These are phyloP conservation scores for Ehretia macrophylla DNA, from an alignment of 257 asterid genomes.

Conservation along the genomic window DNA sequence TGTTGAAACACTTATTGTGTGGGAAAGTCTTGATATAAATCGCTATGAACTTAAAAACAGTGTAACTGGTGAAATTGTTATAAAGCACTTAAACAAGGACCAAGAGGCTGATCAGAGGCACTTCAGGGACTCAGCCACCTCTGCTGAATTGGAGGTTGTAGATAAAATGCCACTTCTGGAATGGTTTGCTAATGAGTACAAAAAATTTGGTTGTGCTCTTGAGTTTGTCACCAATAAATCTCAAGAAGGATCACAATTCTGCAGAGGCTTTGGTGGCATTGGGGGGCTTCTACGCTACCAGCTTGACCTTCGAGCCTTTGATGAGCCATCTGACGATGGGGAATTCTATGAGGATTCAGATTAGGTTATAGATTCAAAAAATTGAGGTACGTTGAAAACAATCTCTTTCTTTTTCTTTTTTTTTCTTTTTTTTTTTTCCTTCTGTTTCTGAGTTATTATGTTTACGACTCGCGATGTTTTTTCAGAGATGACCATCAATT, in stretches of 20 bases:
- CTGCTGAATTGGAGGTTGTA: slow-evolving; percentile 37
- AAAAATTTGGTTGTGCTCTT: slow-evolving; percentile 34
- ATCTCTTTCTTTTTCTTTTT: background rate
- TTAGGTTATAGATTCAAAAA: slow-evolving; percentile 7
- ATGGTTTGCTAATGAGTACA: slow-evolving; percentile 48
- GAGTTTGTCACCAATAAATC: slow-evolving; percentile 47
- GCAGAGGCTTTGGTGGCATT: slow-evolving; percentile 51
- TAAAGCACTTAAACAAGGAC: slow-evolving; percentile 38
- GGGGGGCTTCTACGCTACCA: slow-evolving; percentile 50
- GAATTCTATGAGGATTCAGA: slow-evolving; percentile 34
- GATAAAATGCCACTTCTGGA: slow-evolving; percentile 44
- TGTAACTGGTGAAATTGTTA: slow-evolving; percentile 21
- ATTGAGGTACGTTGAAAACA: no score
- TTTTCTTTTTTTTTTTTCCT: background rate
- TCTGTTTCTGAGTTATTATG: background rate
- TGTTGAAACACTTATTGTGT: slow-evolving; percentile 39
- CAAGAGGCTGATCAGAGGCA: slow-evolving; percentile 34
- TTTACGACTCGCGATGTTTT: no score
- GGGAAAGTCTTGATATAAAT: slow-evolving; percentile 48
- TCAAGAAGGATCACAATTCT: slow-evolving; percentile 47
- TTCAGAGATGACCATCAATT: no score
- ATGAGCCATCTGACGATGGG: slow-evolving; percentile 44
- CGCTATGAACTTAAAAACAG: slow-evolving; percentile 28
- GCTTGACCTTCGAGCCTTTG: slow-evolving; percentile 44
- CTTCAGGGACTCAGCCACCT: slow-evolving; percentile 32